A percentile compares a stretch with the other conserved stretches of the same genome.
Conservation (phyloP, 768 basidiomycete genomes). For the Serpula lacrymans region DNA sequence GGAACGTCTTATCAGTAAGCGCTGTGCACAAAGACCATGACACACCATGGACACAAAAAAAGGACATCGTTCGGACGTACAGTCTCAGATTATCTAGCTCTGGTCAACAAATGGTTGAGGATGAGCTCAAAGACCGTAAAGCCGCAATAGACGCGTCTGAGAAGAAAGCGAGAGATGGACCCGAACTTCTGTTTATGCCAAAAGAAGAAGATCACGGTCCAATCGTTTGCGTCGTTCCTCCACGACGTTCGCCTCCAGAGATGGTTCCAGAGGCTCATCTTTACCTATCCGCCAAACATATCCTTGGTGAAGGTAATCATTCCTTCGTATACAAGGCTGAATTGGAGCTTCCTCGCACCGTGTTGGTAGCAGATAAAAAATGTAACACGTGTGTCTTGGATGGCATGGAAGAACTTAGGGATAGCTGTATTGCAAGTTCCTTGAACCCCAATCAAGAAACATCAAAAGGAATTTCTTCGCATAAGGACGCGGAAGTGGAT, state of each 20-base stretch:
- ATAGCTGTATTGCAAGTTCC: too few relatives aligned
- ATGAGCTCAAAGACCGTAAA: slow-evolving; percentile 3
- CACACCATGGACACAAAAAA: slow-evolving; percentile 25
- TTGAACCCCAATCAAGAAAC: too few relatives aligned
- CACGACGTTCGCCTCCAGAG: slow-evolving; percentile 19
- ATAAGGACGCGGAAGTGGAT: too few relatives aligned
- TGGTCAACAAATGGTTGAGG: slow-evolving; percentile 5
- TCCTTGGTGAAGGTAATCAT: slow-evolving; percentile 47
- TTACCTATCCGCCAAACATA: slow-evolving; percentile 37
- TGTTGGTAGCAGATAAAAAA: slow-evolving; percentile 31
- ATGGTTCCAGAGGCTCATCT: slow-evolving; percentile 43
- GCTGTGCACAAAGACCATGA: neutral
- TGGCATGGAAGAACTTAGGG: slow-evolving; percentile 22
- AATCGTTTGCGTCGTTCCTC: slow-evolving; percentile 27
- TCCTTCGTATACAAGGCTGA: slow-evolving; percentile 50
- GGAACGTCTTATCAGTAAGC: slow-evolving; percentile 24
- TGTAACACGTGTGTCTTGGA: slow-evolving; percentile 38
- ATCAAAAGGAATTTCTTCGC: too few relatives aligned
- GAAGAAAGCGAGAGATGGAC: slow-evolving; percentile 12
- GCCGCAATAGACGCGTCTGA: slow-evolving; percentile 10
- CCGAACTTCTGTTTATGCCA: slow-evolving; percentile 17
- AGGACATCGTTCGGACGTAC: slow-evolving; percentile 31
- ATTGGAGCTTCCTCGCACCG: slow-evolving; percentile 46
- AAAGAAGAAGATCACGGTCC: slow-evolving; percentile 18
- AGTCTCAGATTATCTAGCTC: slow-evolving; percentile 14